A percentile compares a stretch with the other conserved stretches of the same genome.
phyloP scores from a whole-genome alignment of 2,329 filamentous ascomycete species.

The Neonectria punicea region DNA sequence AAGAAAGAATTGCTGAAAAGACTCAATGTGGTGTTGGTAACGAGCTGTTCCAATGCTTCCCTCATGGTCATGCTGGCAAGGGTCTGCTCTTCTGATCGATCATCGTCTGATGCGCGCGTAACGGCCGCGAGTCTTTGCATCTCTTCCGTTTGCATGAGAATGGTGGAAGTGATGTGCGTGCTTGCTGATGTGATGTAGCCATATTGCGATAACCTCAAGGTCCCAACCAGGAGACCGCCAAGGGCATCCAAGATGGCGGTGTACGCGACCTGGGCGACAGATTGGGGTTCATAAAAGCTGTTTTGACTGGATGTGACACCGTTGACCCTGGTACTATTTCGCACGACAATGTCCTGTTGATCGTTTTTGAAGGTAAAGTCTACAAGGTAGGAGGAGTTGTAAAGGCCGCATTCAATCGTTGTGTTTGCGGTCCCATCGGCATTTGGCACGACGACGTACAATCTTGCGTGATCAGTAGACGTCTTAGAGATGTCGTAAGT shows the following conservation, averaged over 20 bases:
- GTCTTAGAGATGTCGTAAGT: too few relatives aligned
- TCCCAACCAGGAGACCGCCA: constrained; percentile 10
- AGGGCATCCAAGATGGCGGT: constrained; percentile 2
- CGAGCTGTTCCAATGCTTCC: constrained; percentile 6
- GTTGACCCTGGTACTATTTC: not conserved
- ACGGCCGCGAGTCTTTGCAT: not conserved
- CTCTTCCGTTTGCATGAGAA: constrained; percentile 24
- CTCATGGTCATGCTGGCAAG: constrained; percentile 1
- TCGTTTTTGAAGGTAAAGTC: constrained; percentile 20
- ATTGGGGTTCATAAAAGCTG: not conserved
- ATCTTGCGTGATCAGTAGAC: not conserved
- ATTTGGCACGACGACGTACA: not conserved
- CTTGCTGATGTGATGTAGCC: not conserved
- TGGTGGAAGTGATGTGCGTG: constrained; percentile 14
- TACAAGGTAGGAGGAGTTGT: constrained; percentile 10
- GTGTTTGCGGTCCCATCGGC: not conserved
- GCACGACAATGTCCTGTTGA: not conserved
- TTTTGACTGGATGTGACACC: not conserved
- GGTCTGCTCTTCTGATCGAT: accelerated
- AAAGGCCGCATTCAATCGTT: constrained; percentile 5
- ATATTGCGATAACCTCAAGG: not conserved
- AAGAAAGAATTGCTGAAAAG: constrained; percentile 8
- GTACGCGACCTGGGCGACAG: not conserved
- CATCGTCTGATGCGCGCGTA: accelerated
- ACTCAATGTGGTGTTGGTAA: constrained; percentile 11